Evolutionary conservation across 169 alveolate genomes (phyloP).

Genomic region (Blepharisma undulans): DNA sequence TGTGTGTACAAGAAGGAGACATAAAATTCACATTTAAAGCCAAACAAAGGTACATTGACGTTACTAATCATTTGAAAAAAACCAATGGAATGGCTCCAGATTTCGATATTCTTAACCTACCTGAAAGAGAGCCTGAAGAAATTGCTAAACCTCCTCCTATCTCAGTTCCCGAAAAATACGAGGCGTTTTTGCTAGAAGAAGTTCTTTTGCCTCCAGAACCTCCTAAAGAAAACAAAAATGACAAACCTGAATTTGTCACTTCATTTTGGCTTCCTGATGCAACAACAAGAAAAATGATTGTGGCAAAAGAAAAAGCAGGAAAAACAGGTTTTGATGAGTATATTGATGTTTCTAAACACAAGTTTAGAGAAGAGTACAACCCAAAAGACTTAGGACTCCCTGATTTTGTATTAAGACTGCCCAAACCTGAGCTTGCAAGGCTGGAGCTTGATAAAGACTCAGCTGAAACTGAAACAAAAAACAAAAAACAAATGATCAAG

Average conservation of each 20-base stretch:
- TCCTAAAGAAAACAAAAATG: background rate
- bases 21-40: conserved; percentile 40
- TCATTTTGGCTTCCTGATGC: conserved; percentile 9
- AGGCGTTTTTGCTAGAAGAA: conserved; percentile 34
- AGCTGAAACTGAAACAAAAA: background rate
- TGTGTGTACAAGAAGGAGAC: background rate
- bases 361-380: conserved; percentile 32
- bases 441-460: background rate
- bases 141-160: conserved; percentile 9
- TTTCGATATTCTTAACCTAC: background rate
- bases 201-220: conserved; percentile 6
- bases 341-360: background rate
- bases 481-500: background rate
- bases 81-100: background rate
- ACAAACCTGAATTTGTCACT: conserved; percentile 6
- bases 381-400: background rate
- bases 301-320: background rate
- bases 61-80: background rate
- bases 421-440: background rate
- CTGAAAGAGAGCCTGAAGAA: conserved; percentile 31
- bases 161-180: conserved; percentile 22
- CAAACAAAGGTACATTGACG: conserved; percentile 39
- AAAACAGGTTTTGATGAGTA: background rate
- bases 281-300: background rate
- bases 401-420: conserved; percentile 31